Evolutionary conservation across 257 asterid genomes (phyloP).

Genomic region (Solanum chiquidenum): DNA sequence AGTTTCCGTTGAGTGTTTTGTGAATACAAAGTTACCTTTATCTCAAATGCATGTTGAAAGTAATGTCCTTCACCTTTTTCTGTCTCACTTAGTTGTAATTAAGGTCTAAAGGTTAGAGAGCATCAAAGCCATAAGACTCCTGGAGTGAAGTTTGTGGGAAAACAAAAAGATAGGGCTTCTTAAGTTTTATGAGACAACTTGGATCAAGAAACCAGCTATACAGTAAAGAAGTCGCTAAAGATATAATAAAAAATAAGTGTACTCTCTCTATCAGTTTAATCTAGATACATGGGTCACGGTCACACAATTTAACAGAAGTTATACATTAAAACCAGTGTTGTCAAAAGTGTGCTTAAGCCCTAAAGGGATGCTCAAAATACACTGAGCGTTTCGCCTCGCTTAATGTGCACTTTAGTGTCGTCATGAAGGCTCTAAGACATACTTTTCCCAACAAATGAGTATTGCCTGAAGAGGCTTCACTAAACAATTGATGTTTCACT

Average conservation of each 20-base stretch:
- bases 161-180: background rate
- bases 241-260: background rate
- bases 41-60: background rate
- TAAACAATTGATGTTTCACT: background rate
- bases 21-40: background rate
- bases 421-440: background rate
- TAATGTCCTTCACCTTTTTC: background rate
- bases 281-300: background rate
- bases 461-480: background rate
- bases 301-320: background rate
- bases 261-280: background rate
- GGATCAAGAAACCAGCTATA: background rate
- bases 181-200: background rate
- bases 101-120: background rate
- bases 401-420: background rate
- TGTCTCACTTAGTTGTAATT: background rate
- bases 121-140: background rate
- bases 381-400: background rate
- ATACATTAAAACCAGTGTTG: background rate
- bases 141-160: background rate
- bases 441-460: background rate
- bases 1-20: background rate
- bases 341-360: background rate
- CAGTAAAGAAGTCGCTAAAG: background rate
- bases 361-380: background rate